Conservation (phyloP, 2,329 filamentous ascomycete genomes). For the Aspergillus flavus region DNA sequence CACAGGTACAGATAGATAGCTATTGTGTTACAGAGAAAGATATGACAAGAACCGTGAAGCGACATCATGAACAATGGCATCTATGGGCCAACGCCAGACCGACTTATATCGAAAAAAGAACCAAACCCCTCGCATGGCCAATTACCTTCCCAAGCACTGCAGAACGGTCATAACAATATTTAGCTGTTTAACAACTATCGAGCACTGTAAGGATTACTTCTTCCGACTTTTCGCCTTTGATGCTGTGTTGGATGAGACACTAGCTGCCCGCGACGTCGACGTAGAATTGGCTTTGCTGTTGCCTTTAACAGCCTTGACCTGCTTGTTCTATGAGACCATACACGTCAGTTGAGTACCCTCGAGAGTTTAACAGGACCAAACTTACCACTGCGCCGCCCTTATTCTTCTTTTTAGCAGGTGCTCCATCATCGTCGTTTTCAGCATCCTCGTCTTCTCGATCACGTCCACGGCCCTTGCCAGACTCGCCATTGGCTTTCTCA, state of each 20-base stretch:
- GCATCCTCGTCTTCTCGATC: constrained; percentile 78
- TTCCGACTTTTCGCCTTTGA: constrained; percentile 54
- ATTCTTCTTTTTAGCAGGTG: constrained; percentile 90
- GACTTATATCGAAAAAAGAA: constrained; percentile 16
- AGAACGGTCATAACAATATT: constrained; percentile 17
- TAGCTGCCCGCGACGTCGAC: constrained; percentile 80
- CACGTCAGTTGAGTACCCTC: constrained; percentile 9
- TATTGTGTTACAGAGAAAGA: constrained; percentile 14
- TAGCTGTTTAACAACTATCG: constrained; percentile 3
- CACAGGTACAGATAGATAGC: constrained; percentile 6
- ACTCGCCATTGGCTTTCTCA: constrained; percentile 60
- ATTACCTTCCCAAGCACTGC: constrained; percentile 17
- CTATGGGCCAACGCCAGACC: constrained; percentile 27
- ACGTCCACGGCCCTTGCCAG: constrained; percentile 64
- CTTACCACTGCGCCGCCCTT: constrained; percentile 87
- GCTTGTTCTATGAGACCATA: constrained; percentile 72
- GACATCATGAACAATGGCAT: constrained; percentile 14
- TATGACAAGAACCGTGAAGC: constrained; percentile 9
- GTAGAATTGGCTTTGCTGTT: constrained; percentile 75
- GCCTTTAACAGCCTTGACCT: constrained; percentile 81
- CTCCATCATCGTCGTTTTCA: constrained; percentile 76
- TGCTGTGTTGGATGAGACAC: constrained; percentile 73
- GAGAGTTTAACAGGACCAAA: constrained; percentile 16
- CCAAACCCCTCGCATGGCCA: constrained; percentile 16
- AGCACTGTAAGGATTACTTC: constrained; percentile 40